A percentile compares a stretch with the other conserved stretches of the same genome.
Conservation (phyloP, 2,329 filamentous ascomycete species). For the Talaromyces sp. region DNA sequence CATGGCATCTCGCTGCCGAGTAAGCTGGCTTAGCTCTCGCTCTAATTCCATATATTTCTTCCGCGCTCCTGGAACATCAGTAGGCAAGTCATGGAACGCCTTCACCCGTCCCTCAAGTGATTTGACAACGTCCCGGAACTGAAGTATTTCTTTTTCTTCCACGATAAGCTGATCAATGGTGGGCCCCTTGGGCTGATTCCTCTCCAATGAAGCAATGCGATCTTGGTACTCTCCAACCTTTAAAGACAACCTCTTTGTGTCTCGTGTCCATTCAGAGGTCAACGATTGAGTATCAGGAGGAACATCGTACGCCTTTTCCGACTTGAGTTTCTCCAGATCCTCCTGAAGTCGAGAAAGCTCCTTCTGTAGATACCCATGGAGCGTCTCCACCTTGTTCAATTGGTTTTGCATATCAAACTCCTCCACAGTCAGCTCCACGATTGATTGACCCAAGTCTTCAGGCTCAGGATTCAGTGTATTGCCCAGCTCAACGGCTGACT, state of each 20-base stretch:
- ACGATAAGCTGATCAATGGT: constrained; percentile 56
- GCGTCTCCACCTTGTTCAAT: constrained; percentile 56
- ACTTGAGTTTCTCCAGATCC: constrained; percentile 35
- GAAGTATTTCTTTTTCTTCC: constrained; percentile 62
- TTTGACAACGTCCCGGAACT: constrained; percentile 63
- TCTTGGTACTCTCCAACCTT: constrained; percentile 70
- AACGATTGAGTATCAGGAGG: constrained; percentile 64
- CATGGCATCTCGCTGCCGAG: constrained; percentile 66
- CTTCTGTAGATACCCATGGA: constrained; percentile 59
- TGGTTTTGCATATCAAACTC: constrained; percentile 59
- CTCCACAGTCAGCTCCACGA: constrained; percentile 60
- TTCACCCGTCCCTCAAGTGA: constrained; percentile 68
- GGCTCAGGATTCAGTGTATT: constrained; percentile 52
- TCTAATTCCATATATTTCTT: constrained; percentile 70
- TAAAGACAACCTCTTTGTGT: constrained; percentile 65
- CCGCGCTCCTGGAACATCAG: constrained; percentile 69
- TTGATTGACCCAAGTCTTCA: constrained; percentile 53
- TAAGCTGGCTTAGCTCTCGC: constrained; percentile 63
- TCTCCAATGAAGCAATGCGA: constrained; percentile 50
- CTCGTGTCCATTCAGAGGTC: constrained; percentile 74
- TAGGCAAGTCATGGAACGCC: constrained; percentile 72
- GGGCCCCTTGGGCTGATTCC: constrained; percentile 31
- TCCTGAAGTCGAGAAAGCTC: constrained; percentile 48
- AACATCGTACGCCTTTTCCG: constrained; percentile 53
- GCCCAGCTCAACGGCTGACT: constrained; percentile 55